Base-by-base conservation (phyloP, 2,329 filamentous ascomycete genomes). In the Chaetothyriales sp. region DNA sequence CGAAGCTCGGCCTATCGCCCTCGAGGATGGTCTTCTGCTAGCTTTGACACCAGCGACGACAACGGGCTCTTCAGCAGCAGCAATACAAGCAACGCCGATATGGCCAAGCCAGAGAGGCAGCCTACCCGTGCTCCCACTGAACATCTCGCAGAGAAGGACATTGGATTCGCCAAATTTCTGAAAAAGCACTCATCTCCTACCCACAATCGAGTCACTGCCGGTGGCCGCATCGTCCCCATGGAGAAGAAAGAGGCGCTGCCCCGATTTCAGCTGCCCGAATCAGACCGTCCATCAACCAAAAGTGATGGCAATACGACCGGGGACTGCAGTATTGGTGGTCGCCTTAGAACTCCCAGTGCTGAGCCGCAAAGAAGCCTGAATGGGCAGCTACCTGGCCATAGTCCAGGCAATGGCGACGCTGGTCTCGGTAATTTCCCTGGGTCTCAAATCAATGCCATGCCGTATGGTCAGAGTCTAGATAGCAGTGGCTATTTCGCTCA, bases 171-270 rank as follows among this genome's bases (percentile, higher is more conserved):
- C 28, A 63, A 63, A 39, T 74, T 73, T 51, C 61, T 74, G 7
- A 68, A 68, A 57, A 64, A 70, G 48, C 70, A 73, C 52, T 64
- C 69, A 6, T 73, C 71, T 36, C 70, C 71, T n/a, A 70, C 65
- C 32, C 68, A 72, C 52, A 68, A 73, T 48, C 68, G 71, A 48
- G 71, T 74, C 47, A 73, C 70, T 42, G 70, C 71, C 51, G 70
- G 70, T 19, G 71, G 71, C 7, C 66, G 65, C 43, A 72, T 74
- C 25, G 69, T 74, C 36, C 69, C 70, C n/a, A 70, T 72, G 66
- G 62, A 64, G 36, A 61, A 64, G 28, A 56, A 59, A 18, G 28
- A 52, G 9, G 60, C 65, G 20, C 64, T 63, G 49, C 67, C 69
- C 4, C 62, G 66, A 52, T 65, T 67, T 53, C 62, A 63, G 43